Evolutionary conservation across 106 monocot genomes (phyloP).

Genomic region (Narthecium ossifragum): DNA sequence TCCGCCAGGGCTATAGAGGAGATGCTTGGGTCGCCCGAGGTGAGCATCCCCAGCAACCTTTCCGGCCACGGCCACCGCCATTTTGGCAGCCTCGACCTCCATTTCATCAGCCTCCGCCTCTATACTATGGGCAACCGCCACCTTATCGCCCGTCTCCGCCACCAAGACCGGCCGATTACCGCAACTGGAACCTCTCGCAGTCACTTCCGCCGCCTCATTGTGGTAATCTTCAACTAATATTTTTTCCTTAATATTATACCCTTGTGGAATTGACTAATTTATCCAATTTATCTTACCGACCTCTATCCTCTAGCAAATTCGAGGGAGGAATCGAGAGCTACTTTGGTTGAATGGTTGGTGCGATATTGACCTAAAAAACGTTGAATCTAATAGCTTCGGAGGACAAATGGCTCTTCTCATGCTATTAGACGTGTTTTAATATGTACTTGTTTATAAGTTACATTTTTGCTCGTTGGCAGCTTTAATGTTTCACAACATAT

Average conservation of each 20-base stretch:
- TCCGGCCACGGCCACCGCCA: constrained; percentile 5
- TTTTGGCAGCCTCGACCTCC: constrained; percentile 1
- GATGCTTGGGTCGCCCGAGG: constrained; percentile 3
- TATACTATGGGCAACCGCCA: constrained; percentile 2
- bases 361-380: too few relatives aligned
- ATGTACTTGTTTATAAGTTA: too few relatives aligned
- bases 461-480: too few relatives aligned
- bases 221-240: constrained; percentile 23
- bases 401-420: too few relatives aligned
- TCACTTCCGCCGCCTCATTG: constrained; percentile 39
- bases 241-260: not conserved
- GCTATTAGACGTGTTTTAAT: too few relatives aligned
- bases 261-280: not conserved
- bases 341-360: too few relatives aligned
- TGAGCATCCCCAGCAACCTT: constrained; percentile 9
- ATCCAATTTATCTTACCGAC: too few relatives aligned
- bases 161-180: constrained; percentile 33
- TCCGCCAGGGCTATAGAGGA: constrained; percentile 8
- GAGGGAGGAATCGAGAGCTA: too few relatives aligned
- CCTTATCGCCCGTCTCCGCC: constrained; percentile 7
- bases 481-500: too few relatives aligned
- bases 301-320: not conserved
- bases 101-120: constrained; percentile 2
- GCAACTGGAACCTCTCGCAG: constrained; percentile 40
- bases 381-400: too few relatives aligned